These are phyloP conservation scores for Alternaria gaisen DNA, from an alignment of 2,329 filamentous ascomycete species.

Conservation along the genomic window DNA sequence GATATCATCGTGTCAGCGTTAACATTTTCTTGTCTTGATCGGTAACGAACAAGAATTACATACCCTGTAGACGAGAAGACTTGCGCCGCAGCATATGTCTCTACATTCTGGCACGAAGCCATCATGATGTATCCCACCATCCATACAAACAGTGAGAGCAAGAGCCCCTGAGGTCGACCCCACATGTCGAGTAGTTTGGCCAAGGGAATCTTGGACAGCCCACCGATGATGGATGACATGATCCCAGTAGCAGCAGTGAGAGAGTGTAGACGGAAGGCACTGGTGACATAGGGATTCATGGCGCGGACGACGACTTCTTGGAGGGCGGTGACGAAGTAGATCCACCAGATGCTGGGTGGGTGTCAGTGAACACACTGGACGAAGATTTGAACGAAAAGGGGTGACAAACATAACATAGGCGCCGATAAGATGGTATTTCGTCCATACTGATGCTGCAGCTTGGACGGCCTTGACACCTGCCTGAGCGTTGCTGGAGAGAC, in stretches of 20 bases:
- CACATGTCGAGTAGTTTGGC: conserved; percentile 30
- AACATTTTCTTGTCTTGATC: not conserved
- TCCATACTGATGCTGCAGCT: conserved; percentile 51
- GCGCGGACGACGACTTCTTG: conserved; percentile 54
- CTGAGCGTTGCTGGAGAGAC: conserved; percentile 35
- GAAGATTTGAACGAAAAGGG: not conserved
- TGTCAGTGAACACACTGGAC: conserved; percentile 2
- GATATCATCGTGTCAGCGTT: not conserved
- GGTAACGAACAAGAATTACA: not conserved
- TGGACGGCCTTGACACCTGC: conserved; percentile 49
- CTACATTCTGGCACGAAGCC: conserved; percentile 67
- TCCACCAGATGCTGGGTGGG: conserved; percentile 53
- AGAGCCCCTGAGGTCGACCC: conserved; percentile 47
- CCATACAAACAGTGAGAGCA: conserved; percentile 36
- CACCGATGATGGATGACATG: not conserved
- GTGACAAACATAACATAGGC: conserved; percentile 45
- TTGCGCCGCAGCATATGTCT: conserved; percentile 68
- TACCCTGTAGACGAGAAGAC: conserved; percentile 71
- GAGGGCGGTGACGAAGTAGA: conserved; percentile 59
- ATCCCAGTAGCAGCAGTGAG: conserved; percentile 41
- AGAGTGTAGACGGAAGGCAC: conserved; percentile 42
- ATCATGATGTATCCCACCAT: conserved; percentile 66
- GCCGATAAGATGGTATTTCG: conserved; percentile 43
- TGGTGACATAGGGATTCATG: conserved; percentile 50
- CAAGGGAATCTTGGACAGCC: not conserved